Evolutionary conservation across 2,329 filamentous ascomycete species (phyloP), one percentile per base, ranked within the genome.

Genomic region (Elsinoe fawcettii): DNA sequence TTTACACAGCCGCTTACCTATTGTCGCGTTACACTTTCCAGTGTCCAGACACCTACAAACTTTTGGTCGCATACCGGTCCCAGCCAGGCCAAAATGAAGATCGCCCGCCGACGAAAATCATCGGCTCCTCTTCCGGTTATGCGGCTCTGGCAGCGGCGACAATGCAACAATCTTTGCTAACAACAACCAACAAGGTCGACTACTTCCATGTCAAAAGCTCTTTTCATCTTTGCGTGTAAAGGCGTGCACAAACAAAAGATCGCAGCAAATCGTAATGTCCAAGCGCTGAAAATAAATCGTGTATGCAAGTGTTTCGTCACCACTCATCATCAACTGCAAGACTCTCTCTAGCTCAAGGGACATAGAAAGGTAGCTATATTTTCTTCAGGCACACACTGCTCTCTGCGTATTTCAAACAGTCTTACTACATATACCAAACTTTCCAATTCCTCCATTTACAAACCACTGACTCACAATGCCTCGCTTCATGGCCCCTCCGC

Each of bases 401-500:
- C 27, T 37, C 14, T n/a, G 14, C 14, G 25, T 5, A 18, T 9
- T 5, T 34, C 46, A 37, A 23, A 37, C 49, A 22, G 22, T 14
- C 18, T 23, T 30, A 30, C 27, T 30, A 9, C 27, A 5, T 30
- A n/a, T n/a, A n/a, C n/a, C n/a, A n/a, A n/a, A n/a, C n/a, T n/a
- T n/a, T n/a, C n/a, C n/a, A n/a, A n/a, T n/a, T n/a, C n/a, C 12
- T 51, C 47, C 20, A 32, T 37, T 36, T 16, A 39, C 6, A 25
- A 20, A 25, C 7, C 1, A 39, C 1, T 3, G n/a, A 53, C 8
- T 25, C 49, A 53, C 23, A 3, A 70, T 70, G 69, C 68, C 69
- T 66, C 69, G 68, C 56, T 47, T 61, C 51, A 61, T 67, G 23
- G 69, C 69, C 56, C 69, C 69, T 55, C 69, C 67, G 49, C 69